A percentile compares a stretch with the other conserved stretches of the same genome.
phyloP scores from a whole-genome alignment of 2,329 filamentous ascomycete species.

The Xylaria multiplex region DNA sequence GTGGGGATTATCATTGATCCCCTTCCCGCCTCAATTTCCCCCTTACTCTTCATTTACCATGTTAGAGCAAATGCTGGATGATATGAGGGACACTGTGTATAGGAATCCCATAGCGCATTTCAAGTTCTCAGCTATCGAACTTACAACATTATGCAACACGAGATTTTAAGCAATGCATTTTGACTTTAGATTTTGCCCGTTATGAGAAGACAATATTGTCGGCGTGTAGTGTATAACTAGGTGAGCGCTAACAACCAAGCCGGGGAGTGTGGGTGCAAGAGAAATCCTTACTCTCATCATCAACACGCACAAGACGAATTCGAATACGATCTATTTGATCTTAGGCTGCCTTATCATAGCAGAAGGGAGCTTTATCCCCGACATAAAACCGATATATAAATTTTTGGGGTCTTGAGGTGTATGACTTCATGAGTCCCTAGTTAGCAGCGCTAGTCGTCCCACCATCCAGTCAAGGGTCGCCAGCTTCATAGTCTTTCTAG shows the following conservation, averaged over 20 bases:
- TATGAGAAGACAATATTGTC: background rate
- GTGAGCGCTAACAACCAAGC: background rate
- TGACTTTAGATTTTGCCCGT: background rate
- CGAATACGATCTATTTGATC: background rate
- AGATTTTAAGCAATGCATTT: background rate
- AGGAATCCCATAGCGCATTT: background rate
- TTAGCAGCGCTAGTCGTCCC: background rate
- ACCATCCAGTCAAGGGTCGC: conserved; percentile 20
- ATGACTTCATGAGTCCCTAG: background rate
- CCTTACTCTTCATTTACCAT: no score
- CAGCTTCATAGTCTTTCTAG: conserved; percentile 15
- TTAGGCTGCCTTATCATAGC: background rate
- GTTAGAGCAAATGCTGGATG: background rate
- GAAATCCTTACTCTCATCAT: no score
- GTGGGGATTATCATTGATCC: background rate
- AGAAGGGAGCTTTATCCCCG: background rate
- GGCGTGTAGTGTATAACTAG: background rate
- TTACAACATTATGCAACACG: background rate
- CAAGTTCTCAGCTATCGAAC: background rate
- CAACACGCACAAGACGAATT: background rate
- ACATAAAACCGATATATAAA: no score
- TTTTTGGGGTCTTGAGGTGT: background rate
- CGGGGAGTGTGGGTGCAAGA: no score
- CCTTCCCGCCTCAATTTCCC: no score
- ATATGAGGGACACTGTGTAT: background rate